A percentile compares a stretch with the other conserved stretches of the same genome.
Conservation (phyloP, 192 early-diverging fungal species). For the Umbelopsis isabellina region DNA sequence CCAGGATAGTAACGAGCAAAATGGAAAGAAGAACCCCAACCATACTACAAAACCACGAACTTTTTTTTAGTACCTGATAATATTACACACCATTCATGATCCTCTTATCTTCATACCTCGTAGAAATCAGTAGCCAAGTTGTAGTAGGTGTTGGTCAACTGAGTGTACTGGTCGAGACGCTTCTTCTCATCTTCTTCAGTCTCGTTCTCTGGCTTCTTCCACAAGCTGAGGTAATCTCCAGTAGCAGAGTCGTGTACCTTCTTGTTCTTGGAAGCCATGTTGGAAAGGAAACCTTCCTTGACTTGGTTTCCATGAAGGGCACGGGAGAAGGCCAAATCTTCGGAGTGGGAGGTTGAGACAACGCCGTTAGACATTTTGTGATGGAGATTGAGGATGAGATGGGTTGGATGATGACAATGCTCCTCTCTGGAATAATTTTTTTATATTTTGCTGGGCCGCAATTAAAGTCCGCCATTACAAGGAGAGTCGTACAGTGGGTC, state of each 20-base stretch:
- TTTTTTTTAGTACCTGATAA: not conserved
- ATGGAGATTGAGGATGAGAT: conserved; percentile 21
- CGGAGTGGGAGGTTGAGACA: conserved; percentile 40
- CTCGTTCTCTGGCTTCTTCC: conserved; percentile 55
- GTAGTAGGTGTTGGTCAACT: conserved; percentile 81
- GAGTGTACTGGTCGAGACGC: conserved; percentile 63
- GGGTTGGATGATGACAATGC: not conserved
- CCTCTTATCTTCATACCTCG: conserved; percentile 52
- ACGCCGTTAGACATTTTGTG: conserved; percentile 30
- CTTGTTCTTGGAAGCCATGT: conserved; percentile 67
- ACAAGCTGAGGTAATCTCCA: conserved; percentile 73
- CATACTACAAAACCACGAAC: conserved; percentile 47
- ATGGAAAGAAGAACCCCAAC: conserved; percentile 92
- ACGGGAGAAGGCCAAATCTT: conserved; percentile 57
- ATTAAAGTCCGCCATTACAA: not conserved
- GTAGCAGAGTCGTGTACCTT: conserved; percentile 68
- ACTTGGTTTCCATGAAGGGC: conserved; percentile 55
- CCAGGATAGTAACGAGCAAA: conserved; percentile 83
- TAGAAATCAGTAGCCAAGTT: conserved; percentile 86
- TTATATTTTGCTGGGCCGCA: not conserved
- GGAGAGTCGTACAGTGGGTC: conserved; percentile 18
- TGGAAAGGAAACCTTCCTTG: conserved; percentile 45
- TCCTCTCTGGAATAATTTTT: not conserved
- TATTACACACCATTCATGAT: not conserved
- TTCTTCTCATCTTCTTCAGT: conserved; percentile 64